Percentiles rank a stretch among this genome's conserved stretches.
These are phyloP conservation scores for Coniochaeta hoffmannii DNA, from an alignment of 2,329 filamentous ascomycete species.

Conservation along the genomic window DNA sequence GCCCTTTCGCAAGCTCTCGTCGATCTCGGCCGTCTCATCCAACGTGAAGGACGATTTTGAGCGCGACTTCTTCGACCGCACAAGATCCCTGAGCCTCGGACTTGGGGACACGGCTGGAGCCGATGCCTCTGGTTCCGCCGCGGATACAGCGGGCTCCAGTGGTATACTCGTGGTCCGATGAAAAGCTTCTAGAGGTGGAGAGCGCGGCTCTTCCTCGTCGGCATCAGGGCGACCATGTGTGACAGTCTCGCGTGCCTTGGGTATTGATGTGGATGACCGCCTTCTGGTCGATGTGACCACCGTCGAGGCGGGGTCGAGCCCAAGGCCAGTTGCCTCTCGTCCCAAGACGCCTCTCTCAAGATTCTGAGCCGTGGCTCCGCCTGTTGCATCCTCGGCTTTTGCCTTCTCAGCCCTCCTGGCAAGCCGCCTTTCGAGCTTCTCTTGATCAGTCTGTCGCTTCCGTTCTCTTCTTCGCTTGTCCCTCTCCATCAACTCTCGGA, in stretches of 20 bases:
- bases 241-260: neutral
- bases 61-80: constrained; percentile 38
- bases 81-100: constrained; percentile 26
- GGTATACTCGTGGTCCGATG: constrained; percentile 42
- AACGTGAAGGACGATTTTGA: constrained; percentile 43
- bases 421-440: constrained; percentile 58
- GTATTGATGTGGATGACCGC: constrained; percentile 23
- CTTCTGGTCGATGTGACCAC: constrained; percentile 49
- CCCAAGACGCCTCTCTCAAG: constrained; percentile 55
- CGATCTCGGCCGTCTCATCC: constrained; percentile 36
- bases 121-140: constrained; percentile 11
- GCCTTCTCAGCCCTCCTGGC: constrained; percentile 62
- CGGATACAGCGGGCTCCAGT: constrained; percentile 16
- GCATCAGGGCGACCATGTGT: neutral
- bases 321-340: constrained; percentile 48
- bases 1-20: constrained; percentile 42
- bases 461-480: constrained; percentile 74
- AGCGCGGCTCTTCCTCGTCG: constrained; percentile 13
- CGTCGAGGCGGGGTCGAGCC: constrained; percentile 46
- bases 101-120: constrained; percentile 20
- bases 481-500: constrained; percentile 84
- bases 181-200: constrained; percentile 32
- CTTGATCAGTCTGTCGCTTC: constrained; percentile 61
- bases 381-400: constrained; percentile 25
- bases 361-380: constrained; percentile 46